Evolutionary conservation across 2,329 filamentous ascomycete genomes (phyloP).

Genomic region (Gliomastix tumulicola): DNA sequence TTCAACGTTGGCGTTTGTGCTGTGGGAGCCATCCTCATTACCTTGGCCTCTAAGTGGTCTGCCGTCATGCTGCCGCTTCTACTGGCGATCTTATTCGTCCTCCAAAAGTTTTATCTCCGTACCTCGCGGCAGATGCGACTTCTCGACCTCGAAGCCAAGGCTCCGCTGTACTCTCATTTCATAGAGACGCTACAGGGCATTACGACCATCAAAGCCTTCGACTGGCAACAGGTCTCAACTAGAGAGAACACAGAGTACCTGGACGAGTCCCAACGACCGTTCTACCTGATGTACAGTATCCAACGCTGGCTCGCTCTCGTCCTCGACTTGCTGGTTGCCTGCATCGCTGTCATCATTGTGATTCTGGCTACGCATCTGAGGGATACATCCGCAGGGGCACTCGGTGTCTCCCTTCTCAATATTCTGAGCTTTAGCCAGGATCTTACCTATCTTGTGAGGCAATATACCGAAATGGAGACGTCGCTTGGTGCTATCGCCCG

Average conservation of each 20-base stretch:
- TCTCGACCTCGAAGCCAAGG: slow-evolving; percentile 42
- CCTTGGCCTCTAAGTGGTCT: slow-evolving; percentile 36
- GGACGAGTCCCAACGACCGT: slow-evolving; percentile 37
- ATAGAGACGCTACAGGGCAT: slow-evolving; percentile 39
- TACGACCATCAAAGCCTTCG: slow-evolving; percentile 40
- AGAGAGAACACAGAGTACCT: slow-evolving; percentile 27
- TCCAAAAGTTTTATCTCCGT: slow-evolving; percentile 42
- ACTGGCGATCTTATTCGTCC: slow-evolving; percentile 30
- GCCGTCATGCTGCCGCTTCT: slow-evolving; percentile 43
- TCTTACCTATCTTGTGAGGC: slow-evolving; percentile 13
- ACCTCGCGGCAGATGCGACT: slow-evolving; percentile 45
- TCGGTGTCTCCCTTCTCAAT: slow-evolving; percentile 14
- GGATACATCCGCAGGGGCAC: slow-evolving; percentile 18
- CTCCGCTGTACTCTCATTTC: slow-evolving; percentile 43
- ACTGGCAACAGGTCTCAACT: slow-evolving; percentile 33
- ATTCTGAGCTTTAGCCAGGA: slow-evolving; percentile 15
- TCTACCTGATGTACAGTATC: slow-evolving; percentile 39
- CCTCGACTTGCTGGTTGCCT: slow-evolving; percentile 38
- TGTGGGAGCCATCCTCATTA: slow-evolving; percentile 25
- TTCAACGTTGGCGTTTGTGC: slow-evolving; percentile 21
- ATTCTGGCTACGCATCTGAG: slow-evolving; percentile 27
- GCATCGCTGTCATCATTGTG: slow-evolving; percentile 36
- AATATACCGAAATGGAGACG: slow-evolving; percentile 24
- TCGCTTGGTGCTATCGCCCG: slow-evolving; percentile 15
- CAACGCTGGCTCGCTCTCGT: slow-evolving; percentile 42